A percentile compares a stretch with the other conserved stretches of the same genome.
Conservation (phyloP, 345 rosid genomes). For the Cardamine resedifolia region DNA sequence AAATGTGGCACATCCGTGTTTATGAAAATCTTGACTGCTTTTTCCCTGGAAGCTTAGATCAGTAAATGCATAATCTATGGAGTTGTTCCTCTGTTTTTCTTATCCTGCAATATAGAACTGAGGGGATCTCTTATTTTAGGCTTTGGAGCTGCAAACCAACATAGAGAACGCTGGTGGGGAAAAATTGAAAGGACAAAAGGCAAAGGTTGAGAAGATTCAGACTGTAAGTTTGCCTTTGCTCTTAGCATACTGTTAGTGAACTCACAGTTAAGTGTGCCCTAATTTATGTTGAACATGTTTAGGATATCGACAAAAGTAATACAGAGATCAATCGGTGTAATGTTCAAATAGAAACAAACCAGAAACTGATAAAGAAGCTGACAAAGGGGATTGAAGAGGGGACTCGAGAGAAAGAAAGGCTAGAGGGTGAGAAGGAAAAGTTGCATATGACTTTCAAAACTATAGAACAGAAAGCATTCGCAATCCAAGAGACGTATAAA, state of each 20-base stretch:
- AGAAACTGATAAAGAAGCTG: constrained; percentile 84
- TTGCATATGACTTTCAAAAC: constrained; percentile 58
- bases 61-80: constrained; percentile 5
- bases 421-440: constrained; percentile 69
- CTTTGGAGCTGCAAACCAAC: constrained; percentile 73
- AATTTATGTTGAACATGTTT: constrained; percentile 29
- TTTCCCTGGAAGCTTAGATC: neutral
- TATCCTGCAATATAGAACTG: constrained; percentile 10
- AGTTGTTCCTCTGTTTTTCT: constrained; percentile 10
- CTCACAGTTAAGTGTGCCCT: constrained; percentile 19
- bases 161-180: constrained; percentile 95
- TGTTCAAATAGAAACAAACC: constrained; percentile 84
- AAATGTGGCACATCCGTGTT: constrained; percentile 5
- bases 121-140: constrained; percentile 46
- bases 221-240: constrained; percentile 59
- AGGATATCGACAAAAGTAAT: constrained; percentile 85
- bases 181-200: constrained; percentile 70
- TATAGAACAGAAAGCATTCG: constrained; percentile 77
- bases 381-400: constrained; percentile 83
- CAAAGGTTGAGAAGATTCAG: constrained; percentile 80
- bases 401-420: constrained; percentile 70
- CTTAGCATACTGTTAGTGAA: constrained; percentile 16
- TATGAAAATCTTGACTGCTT: neutral
- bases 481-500: constrained; percentile 79
- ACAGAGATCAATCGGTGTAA: constrained; percentile 88